Percentiles rank a stretch among this genome's conserved stretches.
Conservation (phyloP, 306 rosid species). For the Betula pendula region DNA sequence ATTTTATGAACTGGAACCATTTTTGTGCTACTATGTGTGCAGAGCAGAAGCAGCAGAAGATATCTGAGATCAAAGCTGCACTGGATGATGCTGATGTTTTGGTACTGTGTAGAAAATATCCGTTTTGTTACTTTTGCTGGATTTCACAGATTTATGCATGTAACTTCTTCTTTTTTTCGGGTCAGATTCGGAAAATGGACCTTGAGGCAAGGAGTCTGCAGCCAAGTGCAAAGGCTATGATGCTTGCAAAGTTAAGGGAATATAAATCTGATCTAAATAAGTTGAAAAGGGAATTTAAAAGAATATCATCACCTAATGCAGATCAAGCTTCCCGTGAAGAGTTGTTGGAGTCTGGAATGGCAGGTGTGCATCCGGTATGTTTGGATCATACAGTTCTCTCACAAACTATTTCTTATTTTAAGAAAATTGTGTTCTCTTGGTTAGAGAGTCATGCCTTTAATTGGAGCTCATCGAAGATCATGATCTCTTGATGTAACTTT, state of each 20-base stretch:
- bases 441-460: constrained; percentile 12
- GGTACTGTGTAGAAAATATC: constrained; percentile 41
- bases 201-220: constrained; percentile 89
- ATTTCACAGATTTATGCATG: constrained; percentile 14
- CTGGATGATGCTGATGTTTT: constrained; percentile 77
- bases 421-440: constrained; percentile 13
- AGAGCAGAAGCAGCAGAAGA: constrained; percentile 74
- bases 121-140: not conserved
- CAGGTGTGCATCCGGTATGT: constrained; percentile 56
- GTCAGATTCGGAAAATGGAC: constrained; percentile 88
- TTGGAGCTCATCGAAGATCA: not conserved
- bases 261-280: constrained; percentile 80
- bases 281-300: constrained; percentile 76
- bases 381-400: constrained; percentile 13
- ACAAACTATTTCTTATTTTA: not conserved
- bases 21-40: constrained; percentile 32
- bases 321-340: constrained; percentile 75
- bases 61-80: constrained; percentile 70
- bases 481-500: not conserved
- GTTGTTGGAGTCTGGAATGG: constrained; percentile 69
- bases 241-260: constrained; percentile 86
- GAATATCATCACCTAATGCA: constrained; percentile 69
- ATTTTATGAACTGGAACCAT: constrained; percentile 16
- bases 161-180: not conserved
- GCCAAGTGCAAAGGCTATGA: constrained; percentile 72